Base-by-base conservation (phyloP, 768 basidiomycete species). In the Boletus vermiculosoides region DNA sequence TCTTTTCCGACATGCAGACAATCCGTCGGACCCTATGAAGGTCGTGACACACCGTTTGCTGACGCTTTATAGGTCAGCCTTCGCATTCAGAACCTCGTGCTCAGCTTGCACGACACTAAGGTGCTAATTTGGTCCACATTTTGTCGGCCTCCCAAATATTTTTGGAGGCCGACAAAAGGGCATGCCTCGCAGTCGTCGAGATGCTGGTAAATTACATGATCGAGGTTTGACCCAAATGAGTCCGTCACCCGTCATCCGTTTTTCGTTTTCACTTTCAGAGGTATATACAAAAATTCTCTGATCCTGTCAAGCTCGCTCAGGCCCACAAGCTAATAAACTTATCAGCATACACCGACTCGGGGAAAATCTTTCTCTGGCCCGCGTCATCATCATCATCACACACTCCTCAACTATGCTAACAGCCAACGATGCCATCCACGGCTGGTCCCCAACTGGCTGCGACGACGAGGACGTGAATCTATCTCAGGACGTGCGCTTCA, bases 381-480 rank as follows among this genome's bases (percentile, higher is more conserved):
- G 13, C 30, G 33, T 47, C 55, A 37, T 40, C 52, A 39, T 33
- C 39, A 28, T 7, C 53, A 39, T 46, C 40, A 6, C 37, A 11
- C 39, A 23, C 30, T 33, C 45, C 18, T 54, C 41, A 9, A 36
- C 25, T 0, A 67, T 67, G 59, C 57, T 55, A 34, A 20, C 60
- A 5, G 15, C 22, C 47, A 57, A 56, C 45, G 49, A 62, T 23
- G 11, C 50, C 20, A 45, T 71, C 44, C 47, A 54, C 12, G 70
- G 70, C 23, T 71, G 70, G 70, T 68, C 70, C n/a, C 70, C 71
- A 15, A 45, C 52, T 31, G 51, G 57, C 12, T 62, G 50, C n/a
- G 66, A 66, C 37, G 70, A 73, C 51, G 59, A 71, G 16, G 71
- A 73, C 34, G 59, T 71, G 30, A 46, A 59, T 30, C 48, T 71